phyloP scores from a whole-genome alignment of 805 yeast species.

The Candida sanyiensis region DNA sequence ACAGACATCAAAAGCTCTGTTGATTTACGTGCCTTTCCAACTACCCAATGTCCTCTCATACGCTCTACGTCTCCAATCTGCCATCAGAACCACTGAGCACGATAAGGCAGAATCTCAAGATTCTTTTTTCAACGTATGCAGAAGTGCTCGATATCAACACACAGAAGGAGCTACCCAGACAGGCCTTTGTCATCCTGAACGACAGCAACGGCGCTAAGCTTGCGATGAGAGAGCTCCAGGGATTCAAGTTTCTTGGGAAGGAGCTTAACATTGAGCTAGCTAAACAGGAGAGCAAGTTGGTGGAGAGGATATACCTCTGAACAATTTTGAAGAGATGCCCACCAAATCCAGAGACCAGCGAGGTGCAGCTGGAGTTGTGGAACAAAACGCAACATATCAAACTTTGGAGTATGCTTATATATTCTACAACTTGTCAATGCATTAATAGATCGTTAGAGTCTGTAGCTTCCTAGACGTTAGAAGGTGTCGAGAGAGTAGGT shows the following conservation, averaged over 20 bases:
- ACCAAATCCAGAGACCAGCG: neutral
- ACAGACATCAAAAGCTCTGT: neutral
- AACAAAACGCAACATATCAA: no score
- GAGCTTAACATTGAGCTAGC: slow-evolving; percentile 41
- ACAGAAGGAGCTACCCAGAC: slow-evolving; percentile 43
- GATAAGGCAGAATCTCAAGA: slow-evolving; percentile 48
- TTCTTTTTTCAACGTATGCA: slow-evolving; percentile 58
- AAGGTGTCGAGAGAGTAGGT: no score
- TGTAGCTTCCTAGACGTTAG: no score
- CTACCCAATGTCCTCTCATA: slow-evolving; percentile 3
- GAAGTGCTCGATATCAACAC: slow-evolving; percentile 52
- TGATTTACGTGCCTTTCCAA: neutral
- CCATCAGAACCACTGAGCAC: slow-evolving; percentile 27
- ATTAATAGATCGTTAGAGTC: no score
- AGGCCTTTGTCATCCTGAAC: slow-evolving; percentile 56
- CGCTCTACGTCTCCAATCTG: slow-evolving; percentile 9
- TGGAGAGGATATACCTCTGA: neutral
- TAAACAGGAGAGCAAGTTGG: slow-evolving; percentile 26
- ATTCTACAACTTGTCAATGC: no score
- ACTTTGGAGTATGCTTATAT: no score
- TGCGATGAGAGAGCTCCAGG: slow-evolving; percentile 45
- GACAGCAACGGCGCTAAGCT: slow-evolving; percentile 43
- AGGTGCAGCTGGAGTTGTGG: neutral
- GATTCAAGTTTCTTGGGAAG: slow-evolving; percentile 48
- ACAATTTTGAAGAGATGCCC: neutral